A percentile compares a stretch with the other conserved stretches of the same genome.
phyloP scores from a whole-genome alignment of 768 basidiomycete genomes.

The Agaricus bisporus region DNA sequence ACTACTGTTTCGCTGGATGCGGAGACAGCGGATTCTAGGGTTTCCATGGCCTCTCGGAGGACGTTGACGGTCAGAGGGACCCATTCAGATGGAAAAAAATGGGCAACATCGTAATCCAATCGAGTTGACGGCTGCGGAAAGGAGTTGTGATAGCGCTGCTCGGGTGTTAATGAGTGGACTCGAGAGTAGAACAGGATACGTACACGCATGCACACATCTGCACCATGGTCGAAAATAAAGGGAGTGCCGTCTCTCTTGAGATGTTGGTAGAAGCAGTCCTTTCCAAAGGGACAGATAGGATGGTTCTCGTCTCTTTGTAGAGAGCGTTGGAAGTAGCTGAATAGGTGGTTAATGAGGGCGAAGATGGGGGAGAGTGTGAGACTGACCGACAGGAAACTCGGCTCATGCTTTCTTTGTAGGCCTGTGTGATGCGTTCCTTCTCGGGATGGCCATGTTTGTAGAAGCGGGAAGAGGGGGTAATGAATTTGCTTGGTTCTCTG shows the following conservation, averaged over 20 bases:
- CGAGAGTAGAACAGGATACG: conserved; percentile 5
- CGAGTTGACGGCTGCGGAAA: background rate
- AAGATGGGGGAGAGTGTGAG: background rate
- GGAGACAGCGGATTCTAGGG: conserved; percentile 3
- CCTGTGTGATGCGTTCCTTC: conserved; percentile 44
- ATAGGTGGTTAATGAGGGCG: background rate
- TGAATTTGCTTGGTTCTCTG: conserved; percentile 57
- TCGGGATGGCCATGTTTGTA: conserved; percentile 46
- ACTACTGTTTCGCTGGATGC: conserved; percentile 1
- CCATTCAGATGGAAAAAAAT: background rate
- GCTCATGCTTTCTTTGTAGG: conserved; percentile 71
- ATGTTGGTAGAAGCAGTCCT: conserved; percentile 80
- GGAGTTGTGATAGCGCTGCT: conserved; percentile 5
- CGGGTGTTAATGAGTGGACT: background rate
- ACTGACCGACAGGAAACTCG: conserved; percentile 62
- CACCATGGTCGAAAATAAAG: conserved; percentile 49
- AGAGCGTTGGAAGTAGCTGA: conserved; percentile 60
- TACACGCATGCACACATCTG: conserved; percentile 49
- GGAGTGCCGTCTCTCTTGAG: conserved; percentile 59
- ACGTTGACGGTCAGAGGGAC: background rate
- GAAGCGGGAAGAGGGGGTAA: conserved; percentile 70
- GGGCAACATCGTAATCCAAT: background rate
- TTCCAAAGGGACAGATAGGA: conserved; percentile 72
- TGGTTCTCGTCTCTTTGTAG: conserved; percentile 27
- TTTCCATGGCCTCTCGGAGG: conserved; percentile 6